phyloP scores from a whole-genome alignment of 805 yeast genomes.

The Barnettozyma salicaria region DNA sequence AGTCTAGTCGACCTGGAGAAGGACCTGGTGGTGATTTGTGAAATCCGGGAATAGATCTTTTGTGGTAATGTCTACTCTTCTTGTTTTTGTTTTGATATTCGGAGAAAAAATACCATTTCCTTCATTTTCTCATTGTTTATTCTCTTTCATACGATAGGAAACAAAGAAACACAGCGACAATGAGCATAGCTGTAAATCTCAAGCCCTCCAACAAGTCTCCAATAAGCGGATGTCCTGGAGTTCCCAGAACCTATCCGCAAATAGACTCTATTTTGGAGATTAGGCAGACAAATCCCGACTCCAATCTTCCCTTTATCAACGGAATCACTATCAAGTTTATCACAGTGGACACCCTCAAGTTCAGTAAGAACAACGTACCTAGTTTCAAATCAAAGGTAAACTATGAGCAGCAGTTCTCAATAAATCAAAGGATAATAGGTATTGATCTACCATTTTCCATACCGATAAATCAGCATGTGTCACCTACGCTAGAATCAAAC shows the following conservation, averaged over 20 bases:
- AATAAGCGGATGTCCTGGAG: conserved; percentile 65
- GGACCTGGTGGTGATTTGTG: conserved; percentile 8
- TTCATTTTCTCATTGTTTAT: neutral
- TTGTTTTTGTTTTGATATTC: too few species aligned
- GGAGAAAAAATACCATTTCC: neutral
- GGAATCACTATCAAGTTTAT: conserved; percentile 42
- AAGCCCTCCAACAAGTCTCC: conserved; percentile 48
- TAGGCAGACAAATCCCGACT: conserved; percentile 41
- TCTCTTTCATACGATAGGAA: neutral
- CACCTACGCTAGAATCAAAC: conserved; percentile 45
- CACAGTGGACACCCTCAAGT: conserved; percentile 44
- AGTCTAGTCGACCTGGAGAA: conserved; percentile 6
- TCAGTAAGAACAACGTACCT: conserved; percentile 33
- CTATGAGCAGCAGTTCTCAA: conserved; percentile 31
- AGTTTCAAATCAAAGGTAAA: conserved; percentile 27
- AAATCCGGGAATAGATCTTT: conserved; percentile 1
- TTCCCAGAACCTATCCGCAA: conserved; percentile 54
- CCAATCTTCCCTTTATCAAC: conserved; percentile 38
- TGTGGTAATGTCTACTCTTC: too few species aligned
- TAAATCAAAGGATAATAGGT: conserved; percentile 41
- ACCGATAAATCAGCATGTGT: conserved; percentile 47
- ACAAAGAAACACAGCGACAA: too few species aligned
- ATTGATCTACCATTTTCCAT: conserved; percentile 55
- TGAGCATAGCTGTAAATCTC: conserved; percentile 26
- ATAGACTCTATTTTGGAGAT: conserved; percentile 51